A percentile compares a stretch with the other conserved stretches of the same genome.
These are phyloP conservation scores for Petrea volubilis DNA, from an alignment of 257 asterid genomes.

Conservation along the genomic window DNA sequence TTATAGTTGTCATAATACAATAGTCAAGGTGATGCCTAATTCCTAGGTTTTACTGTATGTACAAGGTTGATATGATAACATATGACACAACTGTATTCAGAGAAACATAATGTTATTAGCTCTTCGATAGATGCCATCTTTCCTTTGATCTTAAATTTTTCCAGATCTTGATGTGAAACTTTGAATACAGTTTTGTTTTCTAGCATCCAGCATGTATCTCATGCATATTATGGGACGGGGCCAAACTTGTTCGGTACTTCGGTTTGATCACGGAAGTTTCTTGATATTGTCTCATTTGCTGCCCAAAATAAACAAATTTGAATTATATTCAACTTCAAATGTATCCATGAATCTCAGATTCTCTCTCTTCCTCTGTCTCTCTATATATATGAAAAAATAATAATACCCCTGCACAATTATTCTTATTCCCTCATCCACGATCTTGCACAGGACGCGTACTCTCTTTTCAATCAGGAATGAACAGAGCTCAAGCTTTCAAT, in stretches of 20 bases:
- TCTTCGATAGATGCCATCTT: background rate
- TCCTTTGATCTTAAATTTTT: too few relatives aligned
- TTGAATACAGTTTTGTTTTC: background rate
- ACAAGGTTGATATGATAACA: background rate
- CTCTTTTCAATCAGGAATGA: too few relatives aligned
- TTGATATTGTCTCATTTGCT: background rate
- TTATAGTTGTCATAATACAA: background rate
- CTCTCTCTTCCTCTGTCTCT: too few relatives aligned
- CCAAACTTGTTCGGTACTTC: too few relatives aligned
- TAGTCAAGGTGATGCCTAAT: slow-evolving; percentile 27
- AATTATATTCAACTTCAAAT: too few relatives aligned
- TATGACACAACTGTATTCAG: background rate
- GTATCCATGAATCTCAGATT: too few relatives aligned
- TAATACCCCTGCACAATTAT: too few relatives aligned
- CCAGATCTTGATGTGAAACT: background rate
- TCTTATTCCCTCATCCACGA: too few relatives aligned
- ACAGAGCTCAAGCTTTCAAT: too few relatives aligned
- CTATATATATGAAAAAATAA: too few relatives aligned
- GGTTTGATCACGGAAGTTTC: background rate
- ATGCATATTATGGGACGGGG: background rate
- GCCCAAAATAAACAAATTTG: too few relatives aligned
- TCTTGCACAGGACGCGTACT: too few relatives aligned
- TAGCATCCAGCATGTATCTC: background rate
- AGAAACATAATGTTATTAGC: background rate
- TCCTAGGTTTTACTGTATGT: slow-evolving; percentile 10